These are phyloP conservation scores for Dillenia turbinata DNA, from an alignment of 164 flowering plant genomes.

Conservation along the genomic window DNA sequence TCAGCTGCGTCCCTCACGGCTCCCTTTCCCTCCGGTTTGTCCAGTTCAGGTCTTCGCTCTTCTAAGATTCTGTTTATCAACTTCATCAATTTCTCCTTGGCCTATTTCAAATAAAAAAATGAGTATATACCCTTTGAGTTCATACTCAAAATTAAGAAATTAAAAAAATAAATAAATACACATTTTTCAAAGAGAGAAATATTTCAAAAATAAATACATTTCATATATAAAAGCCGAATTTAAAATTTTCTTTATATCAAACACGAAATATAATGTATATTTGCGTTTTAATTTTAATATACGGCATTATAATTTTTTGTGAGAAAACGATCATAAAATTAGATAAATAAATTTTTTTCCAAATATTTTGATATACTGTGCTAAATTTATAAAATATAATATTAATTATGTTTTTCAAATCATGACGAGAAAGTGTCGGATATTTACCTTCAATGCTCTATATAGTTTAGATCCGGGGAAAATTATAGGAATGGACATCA, in stretches of 20 bases:
- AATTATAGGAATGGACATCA: slow-evolving; percentile 80
- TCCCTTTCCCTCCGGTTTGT: slow-evolving; percentile 14
- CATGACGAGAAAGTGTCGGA: not conserved
- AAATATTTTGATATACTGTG: no score
- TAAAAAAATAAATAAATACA: not conserved
- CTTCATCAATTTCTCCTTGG: slow-evolving; percentile 62
- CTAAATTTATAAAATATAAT: no score
- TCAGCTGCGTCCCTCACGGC: slow-evolving; percentile 50
- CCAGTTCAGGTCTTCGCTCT: slow-evolving; percentile 41
- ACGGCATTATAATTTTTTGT: no score
- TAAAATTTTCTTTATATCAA: not conserved
- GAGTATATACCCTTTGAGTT: no score
- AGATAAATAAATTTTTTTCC: no score
- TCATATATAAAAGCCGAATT: not conserved
- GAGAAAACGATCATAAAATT: no score
- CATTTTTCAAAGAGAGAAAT: not conserved
- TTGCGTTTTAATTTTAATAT: no score
- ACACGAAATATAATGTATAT: no score
- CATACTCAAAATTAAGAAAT: no score
- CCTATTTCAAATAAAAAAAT: slow-evolving; percentile 33
- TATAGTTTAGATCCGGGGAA: slow-evolving; percentile 77
- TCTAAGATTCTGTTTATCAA: slow-evolving; percentile 54
- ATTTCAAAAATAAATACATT: no score
- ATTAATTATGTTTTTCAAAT: no score
- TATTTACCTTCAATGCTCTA: slow-evolving; percentile 73